These are phyloP conservation scores for Epichloe uncinata DNA, from an alignment of 2,329 filamentous ascomycete species.

Conservation along the genomic window DNA sequence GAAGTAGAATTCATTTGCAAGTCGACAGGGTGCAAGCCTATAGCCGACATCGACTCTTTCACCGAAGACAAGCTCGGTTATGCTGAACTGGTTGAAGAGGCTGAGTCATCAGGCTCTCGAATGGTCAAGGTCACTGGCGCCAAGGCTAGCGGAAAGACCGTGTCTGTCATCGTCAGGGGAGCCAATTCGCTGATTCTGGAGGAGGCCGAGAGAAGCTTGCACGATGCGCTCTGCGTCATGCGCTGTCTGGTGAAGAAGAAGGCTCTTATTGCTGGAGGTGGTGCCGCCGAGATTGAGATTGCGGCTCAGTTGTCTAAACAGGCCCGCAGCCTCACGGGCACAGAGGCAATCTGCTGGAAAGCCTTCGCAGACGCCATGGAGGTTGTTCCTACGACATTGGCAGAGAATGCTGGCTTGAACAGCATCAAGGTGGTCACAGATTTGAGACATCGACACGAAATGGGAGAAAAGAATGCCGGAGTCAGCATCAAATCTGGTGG, in stretches of 20 bases:
- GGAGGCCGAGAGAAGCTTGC: constrained; percentile 89
- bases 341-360: constrained; percentile 97
- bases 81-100: constrained; percentile 88
- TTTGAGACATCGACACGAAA: constrained; percentile 82
- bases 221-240: constrained; percentile 95
- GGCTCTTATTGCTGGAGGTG: constrained; percentile 93
- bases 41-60: constrained; percentile 96
- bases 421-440: constrained; percentile 98
- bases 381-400: constrained; percentile 89
- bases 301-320: constrained; percentile 74
- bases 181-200: constrained; percentile 92
- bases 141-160: constrained; percentile 70
- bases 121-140: constrained; percentile 94
- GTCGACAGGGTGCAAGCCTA: constrained; percentile 95
- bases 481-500: constrained; percentile 97
- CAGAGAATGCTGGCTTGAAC: constrained; percentile 95
- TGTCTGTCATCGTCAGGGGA: constrained; percentile 87
- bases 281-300: constrained; percentile 93
- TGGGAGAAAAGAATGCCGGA: constrained; percentile 89
- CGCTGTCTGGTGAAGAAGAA: constrained; percentile 98
- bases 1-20: constrained; percentile 99
- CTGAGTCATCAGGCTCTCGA: constrained; percentile 72
- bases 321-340: constrained; percentile 72
- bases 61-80: constrained; percentile 95
- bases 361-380: constrained; percentile 96